A percentile compares a stretch with the other conserved stretches of the same genome.
Conservation (phyloP, 1,139 yeast genomes). For the Yamadazyma aaseri region DNA sequence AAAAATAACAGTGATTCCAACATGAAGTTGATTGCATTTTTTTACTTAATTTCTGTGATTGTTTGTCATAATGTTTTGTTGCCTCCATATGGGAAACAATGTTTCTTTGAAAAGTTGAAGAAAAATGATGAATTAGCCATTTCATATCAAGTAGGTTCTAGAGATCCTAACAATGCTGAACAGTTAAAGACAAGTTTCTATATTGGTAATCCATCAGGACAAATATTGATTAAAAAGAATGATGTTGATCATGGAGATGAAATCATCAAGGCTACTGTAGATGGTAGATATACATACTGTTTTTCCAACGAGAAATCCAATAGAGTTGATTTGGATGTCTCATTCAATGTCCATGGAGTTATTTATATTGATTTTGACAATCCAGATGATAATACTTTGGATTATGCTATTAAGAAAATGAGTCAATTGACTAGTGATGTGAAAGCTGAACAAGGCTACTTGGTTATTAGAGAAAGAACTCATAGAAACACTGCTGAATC, state of each 20-base stretch:
- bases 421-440: slow-evolving; percentile 79
- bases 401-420: slow-evolving; percentile 77
- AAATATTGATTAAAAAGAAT: slow-evolving; percentile 46
- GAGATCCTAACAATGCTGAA: slow-evolving; percentile 75
- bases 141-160: slow-evolving; percentile 90
- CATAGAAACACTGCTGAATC: slow-evolving; percentile 99
- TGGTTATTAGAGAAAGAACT: slow-evolving; percentile 93
- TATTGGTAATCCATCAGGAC: slow-evolving; percentile 61
- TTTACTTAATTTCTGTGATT: slow-evolving; percentile 20
- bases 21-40: slow-evolving; percentile 12
- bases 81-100: slow-evolving; percentile 83
- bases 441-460: slow-evolving; percentile 88
- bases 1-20: slow-evolving; percentile 6
- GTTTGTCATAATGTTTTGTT: slow-evolving; percentile 78
- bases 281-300: slow-evolving; percentile 85
- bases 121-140: slow-evolving; percentile 85
- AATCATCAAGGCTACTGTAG: slow-evolving; percentile 57
- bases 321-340: slow-evolving; percentile 80
- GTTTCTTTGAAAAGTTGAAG: slow-evolving; percentile 83
- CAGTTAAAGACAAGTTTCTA: slow-evolving; percentile 76
- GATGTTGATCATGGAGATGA: slow-evolving; percentile 83
- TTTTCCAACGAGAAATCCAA: slow-evolving; percentile 82
- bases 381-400: slow-evolving; percentile 79
- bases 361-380: slow-evolving; percentile 84
- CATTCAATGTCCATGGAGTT: slow-evolving; percentile 93